phyloP scores from a whole-genome alignment of 1,284 basidiomycete species.

The Moniliella sp. region DNA sequence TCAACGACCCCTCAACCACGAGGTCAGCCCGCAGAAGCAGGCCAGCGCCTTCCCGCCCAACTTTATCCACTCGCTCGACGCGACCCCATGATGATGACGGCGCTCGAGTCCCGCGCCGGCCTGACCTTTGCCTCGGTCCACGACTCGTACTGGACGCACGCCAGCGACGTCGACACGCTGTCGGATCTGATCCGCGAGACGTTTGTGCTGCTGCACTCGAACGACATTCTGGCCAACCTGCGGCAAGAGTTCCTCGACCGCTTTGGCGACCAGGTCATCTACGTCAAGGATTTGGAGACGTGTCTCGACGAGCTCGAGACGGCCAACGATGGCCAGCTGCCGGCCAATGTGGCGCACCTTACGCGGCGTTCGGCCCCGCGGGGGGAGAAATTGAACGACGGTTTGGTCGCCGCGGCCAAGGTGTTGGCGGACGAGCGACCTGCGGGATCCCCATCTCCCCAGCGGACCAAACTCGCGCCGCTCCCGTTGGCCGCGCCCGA shows the following conservation, averaged over 20 bases:
- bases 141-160: constrained; percentile 98
- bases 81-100: constrained; percentile 93
- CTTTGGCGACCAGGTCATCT: constrained; percentile 17
- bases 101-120: constrained; percentile 44
- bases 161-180: constrained; percentile 69
- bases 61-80: constrained; percentile 90
- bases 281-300: not conserved
- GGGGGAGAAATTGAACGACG: too few species aligned
- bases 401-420: not conserved
- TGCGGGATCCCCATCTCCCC: not conserved
- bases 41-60: constrained; percentile 94
- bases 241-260: constrained; percentile 33
- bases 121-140: constrained; percentile 78
- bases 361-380: constrained; percentile 3
- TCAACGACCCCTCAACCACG: constrained; percentile 58
- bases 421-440: not conserved
- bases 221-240: constrained; percentile 49
- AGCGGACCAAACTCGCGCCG: too few species aligned
- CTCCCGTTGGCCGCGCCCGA: too few species aligned
- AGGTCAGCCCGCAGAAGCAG: constrained; percentile 70
- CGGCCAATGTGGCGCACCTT: constrained; percentile 3
- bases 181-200: constrained; percentile 69
- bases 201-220: constrained; percentile 74
- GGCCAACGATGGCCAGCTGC: not conserved
- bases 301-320: constrained; percentile 2